Base-by-base conservation (phyloP, 1,139 yeast genomes). In the Yamadazyma songkhlaensis region DNA sequence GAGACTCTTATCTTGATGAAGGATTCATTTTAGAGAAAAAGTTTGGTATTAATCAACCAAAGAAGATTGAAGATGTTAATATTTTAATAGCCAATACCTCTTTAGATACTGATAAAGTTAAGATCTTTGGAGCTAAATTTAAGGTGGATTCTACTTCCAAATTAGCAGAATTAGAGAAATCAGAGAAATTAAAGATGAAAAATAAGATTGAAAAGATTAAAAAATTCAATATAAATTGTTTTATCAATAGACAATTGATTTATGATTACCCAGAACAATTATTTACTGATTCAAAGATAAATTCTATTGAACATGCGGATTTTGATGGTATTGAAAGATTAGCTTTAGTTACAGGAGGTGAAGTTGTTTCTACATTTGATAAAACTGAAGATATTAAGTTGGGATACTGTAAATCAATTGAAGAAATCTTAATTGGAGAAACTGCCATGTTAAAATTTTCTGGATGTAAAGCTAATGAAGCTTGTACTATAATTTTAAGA, bases 261-360 rank as follows among this genome's bases (percentile, higher is more conserved):
- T 94, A 92, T 66, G 97, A 92, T 67, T 94, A 92, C 76, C 98
- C 99, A 23, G 98, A 92, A 65, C 97, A 88, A 62, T 72, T 92
- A 49, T 87, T 92, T 57, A 78, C 95, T 6, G 98, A 92, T 54
- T 65, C 88, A 31, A 81, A 83, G 41, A 85, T 92, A 54, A 90
- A 88, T 64, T 82, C 97, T 25, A 88, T 92, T 47, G 98, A 92
- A 66, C 98, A 94, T 57, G 98, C 98, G 14, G 99, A 94, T 63
- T 94, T 94, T 53, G 98, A 88, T 57, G 99, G 98, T 53, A 89
- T 92, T 42, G 98, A 92, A 69, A 82, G 98, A 59, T 76, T 92
- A 50, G 96, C 98, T 4, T 72, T 92, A 35, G 98, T 90, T 20
- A 90, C 97, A 6, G 98, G 98, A 36, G 98, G 96, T 54, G 98